Evolutionary conservation across 164 flowering plant species (phyloP).

Genomic region (Hamamelis virginiana): DNA sequence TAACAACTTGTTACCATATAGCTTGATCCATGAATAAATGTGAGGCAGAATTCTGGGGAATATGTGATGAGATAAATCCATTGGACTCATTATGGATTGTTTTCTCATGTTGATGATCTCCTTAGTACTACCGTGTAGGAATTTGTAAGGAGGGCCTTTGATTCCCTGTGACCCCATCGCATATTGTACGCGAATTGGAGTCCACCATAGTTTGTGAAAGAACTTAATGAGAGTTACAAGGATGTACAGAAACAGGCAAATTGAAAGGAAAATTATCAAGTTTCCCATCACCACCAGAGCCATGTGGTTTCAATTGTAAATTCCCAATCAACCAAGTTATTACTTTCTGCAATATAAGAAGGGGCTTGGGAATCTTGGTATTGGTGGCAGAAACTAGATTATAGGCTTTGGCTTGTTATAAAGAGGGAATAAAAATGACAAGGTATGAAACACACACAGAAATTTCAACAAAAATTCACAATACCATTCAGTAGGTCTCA

Average conservation of each 20-base stretch:
- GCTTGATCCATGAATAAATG: slow-evolving; percentile 20
- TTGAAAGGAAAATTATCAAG: background rate
- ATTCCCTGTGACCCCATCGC: slow-evolving; percentile 23
- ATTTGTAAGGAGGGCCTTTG: slow-evolving; percentile 21
- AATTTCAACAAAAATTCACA: too few species aligned
- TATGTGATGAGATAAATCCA: slow-evolving; percentile 28
- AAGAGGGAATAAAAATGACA: too few species aligned
- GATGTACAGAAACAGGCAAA: background rate
- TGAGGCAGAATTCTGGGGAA: slow-evolving; percentile 27
- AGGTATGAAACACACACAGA: too few species aligned
- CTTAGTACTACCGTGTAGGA: slow-evolving; percentile 22
- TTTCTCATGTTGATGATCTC: slow-evolving; percentile 13
- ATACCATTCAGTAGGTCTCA: too few species aligned
- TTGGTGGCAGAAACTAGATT: too few species aligned
- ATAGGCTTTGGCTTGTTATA: too few species aligned
- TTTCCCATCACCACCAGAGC: background rate
- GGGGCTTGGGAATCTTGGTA: too few species aligned
- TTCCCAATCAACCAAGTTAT: too few species aligned
- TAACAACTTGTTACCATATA: slow-evolving; percentile 17
- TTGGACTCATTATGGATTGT: slow-evolving; percentile 20
- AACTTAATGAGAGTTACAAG: slow-evolving; percentile 3
- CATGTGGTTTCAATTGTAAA: too few species aligned
- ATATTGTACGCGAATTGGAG: slow-evolving; percentile 13
- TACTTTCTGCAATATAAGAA: too few species aligned
- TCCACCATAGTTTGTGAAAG: slow-evolving; percentile 19